phyloP scores from a whole-genome alignment of 2,329 filamentous ascomycete genomes.

The Dactylellina leptospora region DNA sequence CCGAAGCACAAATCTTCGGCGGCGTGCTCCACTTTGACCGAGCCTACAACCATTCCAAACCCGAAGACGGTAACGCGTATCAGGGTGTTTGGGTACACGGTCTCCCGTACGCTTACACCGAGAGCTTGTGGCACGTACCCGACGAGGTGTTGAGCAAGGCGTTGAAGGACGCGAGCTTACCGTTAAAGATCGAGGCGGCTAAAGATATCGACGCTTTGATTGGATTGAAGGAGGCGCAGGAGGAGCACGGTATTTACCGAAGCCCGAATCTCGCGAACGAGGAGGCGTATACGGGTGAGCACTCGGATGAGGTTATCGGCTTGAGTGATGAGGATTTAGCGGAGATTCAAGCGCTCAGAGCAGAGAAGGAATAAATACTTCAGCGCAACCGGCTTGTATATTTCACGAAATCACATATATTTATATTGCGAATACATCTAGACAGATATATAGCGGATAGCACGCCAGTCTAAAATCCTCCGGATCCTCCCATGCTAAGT shows the following conservation, averaged over 20 bases:
- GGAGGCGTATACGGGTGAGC: constrained; percentile 32
- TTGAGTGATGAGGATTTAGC: constrained; percentile 33
- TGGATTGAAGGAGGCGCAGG: constrained; percentile 36
- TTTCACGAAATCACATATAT: neutral
- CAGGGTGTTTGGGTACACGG: constrained; percentile 48
- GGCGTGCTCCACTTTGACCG: constrained; percentile 44
- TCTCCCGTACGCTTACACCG: constrained; percentile 31
- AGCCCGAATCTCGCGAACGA: constrained; percentile 24
- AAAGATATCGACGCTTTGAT: constrained; percentile 18
- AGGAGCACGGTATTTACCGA: constrained; percentile 35
- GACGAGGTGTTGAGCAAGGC: constrained; percentile 27
- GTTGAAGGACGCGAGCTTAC: constrained; percentile 10
- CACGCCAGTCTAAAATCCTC: constrained; percentile 2
- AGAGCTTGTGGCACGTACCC: constrained; percentile 39
- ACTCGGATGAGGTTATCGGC: constrained; percentile 19
- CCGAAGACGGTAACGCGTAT: constrained; percentile 15
- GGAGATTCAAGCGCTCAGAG: constrained; percentile 11
- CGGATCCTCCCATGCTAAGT: constrained; percentile 31
- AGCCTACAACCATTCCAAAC: neutral
- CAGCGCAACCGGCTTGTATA: too few relatives aligned
- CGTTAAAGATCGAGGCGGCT: constrained; percentile 30
- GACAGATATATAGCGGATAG: neutral
- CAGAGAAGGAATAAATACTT: too few relatives aligned
- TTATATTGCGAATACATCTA: neutral
- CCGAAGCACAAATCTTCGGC: constrained; percentile 45